Evolutionary conservation across 805 yeast genomes (phyloP), one percentile per base, ranked within the genome.

Genomic region (Metschnikowia peoriensis): DNA sequence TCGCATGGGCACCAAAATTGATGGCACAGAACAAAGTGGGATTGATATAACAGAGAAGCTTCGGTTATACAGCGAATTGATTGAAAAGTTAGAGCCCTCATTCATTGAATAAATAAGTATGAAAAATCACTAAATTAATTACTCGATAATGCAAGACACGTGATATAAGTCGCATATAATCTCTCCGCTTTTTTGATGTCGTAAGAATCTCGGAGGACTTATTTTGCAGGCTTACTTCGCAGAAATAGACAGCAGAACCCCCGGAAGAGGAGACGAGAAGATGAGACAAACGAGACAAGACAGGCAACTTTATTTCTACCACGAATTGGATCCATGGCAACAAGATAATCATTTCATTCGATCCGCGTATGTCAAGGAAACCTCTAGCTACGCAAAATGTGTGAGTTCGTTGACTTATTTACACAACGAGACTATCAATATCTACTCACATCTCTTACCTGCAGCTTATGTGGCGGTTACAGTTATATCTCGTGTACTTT

Each of bases 371-470:
- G 85, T 87, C 16, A 75, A 73, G 35, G 83, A 80, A 50, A 81
- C 88, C 0, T 58, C 66, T 35, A 79, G 86, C 32, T 77, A 69
- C 55, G 46, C 51, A 41, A 68, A 66, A 45, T 82, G 87, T 52
- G 51, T 83, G 15, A 58, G 69, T 39, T 79, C 88, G 2, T 65
- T 86, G 44, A 57, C 72, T 7, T 82, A 80, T 57, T 57, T 84
- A 41, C 90, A 87, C 67, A 88, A 88, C 59, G 94, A 87, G 66
- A 72, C 89, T 0, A 83, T 85, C 16, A 87, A 88, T 63, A 84
- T 88, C 27, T 86, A 85, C 69, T 68, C 86, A 4, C 94, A 87
- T 62, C 66, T 87, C 53, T 44, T 81, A 1, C 86, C 86, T 0
- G 60, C 77, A 1, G 7, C 50, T 22, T 38, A 66, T 1, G 44